Percentiles rank a stretch among this genome's conserved stretches.
Evolutionary conservation across 805 yeast genomes (phyloP).

Genomic region (Kodamaea restingae): DNA sequence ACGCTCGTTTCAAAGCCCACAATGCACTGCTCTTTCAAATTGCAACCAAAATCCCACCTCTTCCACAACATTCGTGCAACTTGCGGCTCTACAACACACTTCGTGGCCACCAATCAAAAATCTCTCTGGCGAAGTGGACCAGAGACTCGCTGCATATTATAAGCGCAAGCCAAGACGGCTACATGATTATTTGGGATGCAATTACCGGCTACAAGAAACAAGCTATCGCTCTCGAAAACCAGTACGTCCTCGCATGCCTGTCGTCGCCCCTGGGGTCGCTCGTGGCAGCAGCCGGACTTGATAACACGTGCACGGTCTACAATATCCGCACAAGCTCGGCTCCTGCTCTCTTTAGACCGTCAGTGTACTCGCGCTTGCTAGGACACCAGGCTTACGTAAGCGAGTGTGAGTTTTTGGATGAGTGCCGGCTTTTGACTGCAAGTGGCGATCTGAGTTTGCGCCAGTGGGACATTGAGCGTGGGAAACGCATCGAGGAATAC

Average conservation of each 20-base stretch:
- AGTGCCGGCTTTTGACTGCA: slow-evolving; percentile 54
- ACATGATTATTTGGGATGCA: slow-evolving; percentile 79
- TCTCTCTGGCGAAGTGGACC: slow-evolving; percentile 68
- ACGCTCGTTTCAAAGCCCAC: slow-evolving; percentile 21
- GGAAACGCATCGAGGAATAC: slow-evolving; percentile 49
- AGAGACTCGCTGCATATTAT: slow-evolving; percentile 55
- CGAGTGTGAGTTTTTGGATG: slow-evolving; percentile 62
- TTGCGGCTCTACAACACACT: slow-evolving; percentile 37
- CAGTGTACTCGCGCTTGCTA: slow-evolving; percentile 54
- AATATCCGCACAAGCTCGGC: slow-evolving; percentile 22
- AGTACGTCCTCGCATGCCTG: slow-evolving; percentile 77
- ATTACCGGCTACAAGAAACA: slow-evolving; percentile 64
- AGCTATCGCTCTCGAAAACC: slow-evolving; percentile 68
- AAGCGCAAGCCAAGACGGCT: slow-evolving; percentile 85
- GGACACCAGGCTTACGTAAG: slow-evolving; percentile 84
- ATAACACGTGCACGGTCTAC: slow-evolving; percentile 73
- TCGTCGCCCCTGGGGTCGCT: slow-evolving; percentile 60
- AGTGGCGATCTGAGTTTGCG: slow-evolving; percentile 81
- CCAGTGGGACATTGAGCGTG: slow-evolving; percentile 73
- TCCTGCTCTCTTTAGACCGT: slow-evolving; percentile 13
- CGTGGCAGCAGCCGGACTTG: slow-evolving; percentile 80
- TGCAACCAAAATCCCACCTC: slow-evolving; percentile 28
- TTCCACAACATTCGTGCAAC: slow-evolving; percentile 21
- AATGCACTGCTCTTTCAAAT: slow-evolving; percentile 45
- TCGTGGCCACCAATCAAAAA: slow-evolving; percentile 69